Evolutionary conservation across 495 filamentous ascomycete species (phyloP).

Genomic region (Penicillium ochrochloron): DNA sequence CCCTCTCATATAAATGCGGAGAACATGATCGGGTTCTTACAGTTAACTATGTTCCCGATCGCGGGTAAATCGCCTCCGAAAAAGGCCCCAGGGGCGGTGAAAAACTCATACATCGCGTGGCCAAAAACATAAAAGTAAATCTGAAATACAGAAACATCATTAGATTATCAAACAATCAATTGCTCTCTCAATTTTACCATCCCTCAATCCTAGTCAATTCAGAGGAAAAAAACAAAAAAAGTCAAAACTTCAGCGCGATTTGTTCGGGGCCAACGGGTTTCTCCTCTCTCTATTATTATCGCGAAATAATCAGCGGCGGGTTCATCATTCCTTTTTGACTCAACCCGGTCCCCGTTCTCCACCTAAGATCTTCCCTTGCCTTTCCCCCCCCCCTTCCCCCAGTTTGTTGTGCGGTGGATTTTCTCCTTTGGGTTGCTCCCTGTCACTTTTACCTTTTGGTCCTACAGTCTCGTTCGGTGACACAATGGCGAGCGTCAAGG

Average conservation of each 20-base stretch:
- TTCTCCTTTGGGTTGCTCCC: constrained; percentile 17
- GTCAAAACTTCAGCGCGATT: neutral
- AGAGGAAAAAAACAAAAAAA: constrained; percentile 2
- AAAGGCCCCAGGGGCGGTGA: constrained; percentile 19
- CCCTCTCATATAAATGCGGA: constrained; percentile 14
- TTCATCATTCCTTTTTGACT: constrained; percentile 37
- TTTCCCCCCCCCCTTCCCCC: constrained; percentile 22
- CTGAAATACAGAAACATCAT: no score
- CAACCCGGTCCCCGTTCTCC: constrained; percentile 27
- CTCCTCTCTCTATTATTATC: constrained; percentile 19
- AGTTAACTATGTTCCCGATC: constrained; percentile 12
- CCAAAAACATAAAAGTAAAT: neutral
- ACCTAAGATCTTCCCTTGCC: constrained; percentile 20
- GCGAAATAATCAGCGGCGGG: constrained; percentile 12
- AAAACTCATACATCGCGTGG: constrained; percentile 29
- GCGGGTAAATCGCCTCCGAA: constrained; percentile 30
- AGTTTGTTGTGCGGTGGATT: constrained; percentile 24
- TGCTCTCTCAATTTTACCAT: neutral
- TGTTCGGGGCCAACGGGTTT: constrained; percentile 7
- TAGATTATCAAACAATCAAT: neutral
- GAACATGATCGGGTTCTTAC: constrained; percentile 6
- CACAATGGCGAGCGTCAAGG: constrained; percentile 63
- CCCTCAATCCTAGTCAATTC: neutral
- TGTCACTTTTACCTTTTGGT: constrained; percentile 10
- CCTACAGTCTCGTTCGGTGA: constrained; percentile 23